Conservation (phyloP, 2,329 filamentous ascomycete species). For the Neonectria sp. region DNA sequence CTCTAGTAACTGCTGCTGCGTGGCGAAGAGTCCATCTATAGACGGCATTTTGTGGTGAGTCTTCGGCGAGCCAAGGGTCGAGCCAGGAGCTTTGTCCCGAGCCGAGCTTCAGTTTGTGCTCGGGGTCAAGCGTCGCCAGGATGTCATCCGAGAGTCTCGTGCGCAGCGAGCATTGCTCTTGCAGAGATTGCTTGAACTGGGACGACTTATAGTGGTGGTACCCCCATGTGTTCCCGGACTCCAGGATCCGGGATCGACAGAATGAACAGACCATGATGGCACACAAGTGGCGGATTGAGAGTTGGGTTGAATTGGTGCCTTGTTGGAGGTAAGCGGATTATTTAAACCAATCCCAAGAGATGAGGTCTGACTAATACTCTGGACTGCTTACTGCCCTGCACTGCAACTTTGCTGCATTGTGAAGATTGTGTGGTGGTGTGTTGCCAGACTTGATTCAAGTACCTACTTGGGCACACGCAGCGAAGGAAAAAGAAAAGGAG, state of each 20-base stretch:
- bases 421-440: too few species aligned
- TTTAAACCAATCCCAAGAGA: too few species aligned
- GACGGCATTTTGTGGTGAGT: neutral
- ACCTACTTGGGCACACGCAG: too few species aligned
- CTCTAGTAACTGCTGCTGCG: neutral
- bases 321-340: too few species aligned
- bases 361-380: too few species aligned
- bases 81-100: neutral
- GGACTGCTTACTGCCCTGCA: too few species aligned
- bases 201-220: neutral
- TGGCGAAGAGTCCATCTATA: constrained; percentile 6
- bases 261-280: constrained; percentile 9
- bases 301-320: too few species aligned
- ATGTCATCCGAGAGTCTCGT: neutral
- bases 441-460: too few species aligned
- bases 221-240: neutral
- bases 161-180: neutral
- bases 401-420: too few species aligned
- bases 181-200: neutral
- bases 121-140: too few species aligned
- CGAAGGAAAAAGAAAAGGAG: too few species aligned
- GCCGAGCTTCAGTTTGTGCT: too few species aligned
- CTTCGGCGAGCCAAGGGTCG: neutral
- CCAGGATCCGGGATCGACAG: neutral
- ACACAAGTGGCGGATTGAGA: neutral